phyloP scores from a whole-genome alignment of 2,329 filamentous ascomycete genomes.

The Celoporthe dispersa region DNA sequence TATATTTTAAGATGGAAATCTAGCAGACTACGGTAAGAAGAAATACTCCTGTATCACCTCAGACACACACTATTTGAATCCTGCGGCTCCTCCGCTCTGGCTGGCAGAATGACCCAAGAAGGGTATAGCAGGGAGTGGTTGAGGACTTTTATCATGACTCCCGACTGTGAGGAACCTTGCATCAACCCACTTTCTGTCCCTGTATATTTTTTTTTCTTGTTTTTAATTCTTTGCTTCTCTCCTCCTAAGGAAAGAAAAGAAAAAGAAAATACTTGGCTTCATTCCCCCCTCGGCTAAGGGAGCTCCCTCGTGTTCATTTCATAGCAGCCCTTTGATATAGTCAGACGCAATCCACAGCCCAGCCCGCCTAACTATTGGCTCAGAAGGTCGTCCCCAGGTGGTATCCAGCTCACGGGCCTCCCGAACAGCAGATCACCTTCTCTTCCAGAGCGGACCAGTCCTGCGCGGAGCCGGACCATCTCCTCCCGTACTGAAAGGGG shows the following conservation, averaged over 20 bases:
- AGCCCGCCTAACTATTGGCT: not conserved
- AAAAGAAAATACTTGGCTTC: not conserved
- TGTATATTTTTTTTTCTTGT: not conserved
- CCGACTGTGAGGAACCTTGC: no score
- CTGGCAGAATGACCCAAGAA: not conserved
- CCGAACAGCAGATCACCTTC: not conserved
- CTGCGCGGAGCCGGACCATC: not conserved
- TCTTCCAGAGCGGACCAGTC: not conserved
- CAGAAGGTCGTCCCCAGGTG: not conserved
- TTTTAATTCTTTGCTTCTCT: not conserved
- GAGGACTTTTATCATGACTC: not conserved
- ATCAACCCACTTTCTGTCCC: not conserved
- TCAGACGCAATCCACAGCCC: not conserved
- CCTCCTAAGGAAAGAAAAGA: no score
- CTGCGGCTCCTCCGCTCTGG: not conserved
- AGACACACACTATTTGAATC: conserved; percentile 1
- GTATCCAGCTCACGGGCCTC: not conserved
- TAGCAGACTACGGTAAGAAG: not conserved
- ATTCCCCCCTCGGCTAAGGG: not conserved
- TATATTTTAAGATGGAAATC: not conserved
- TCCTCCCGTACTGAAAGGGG: not conserved
- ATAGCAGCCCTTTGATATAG: not conserved
- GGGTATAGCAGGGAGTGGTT: not conserved
- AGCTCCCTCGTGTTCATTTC: not conserved
- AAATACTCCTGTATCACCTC: no score